phyloP scores from a whole-genome alignment of 768 basidiomycete species.

The Termitomyces sp. region DNA sequence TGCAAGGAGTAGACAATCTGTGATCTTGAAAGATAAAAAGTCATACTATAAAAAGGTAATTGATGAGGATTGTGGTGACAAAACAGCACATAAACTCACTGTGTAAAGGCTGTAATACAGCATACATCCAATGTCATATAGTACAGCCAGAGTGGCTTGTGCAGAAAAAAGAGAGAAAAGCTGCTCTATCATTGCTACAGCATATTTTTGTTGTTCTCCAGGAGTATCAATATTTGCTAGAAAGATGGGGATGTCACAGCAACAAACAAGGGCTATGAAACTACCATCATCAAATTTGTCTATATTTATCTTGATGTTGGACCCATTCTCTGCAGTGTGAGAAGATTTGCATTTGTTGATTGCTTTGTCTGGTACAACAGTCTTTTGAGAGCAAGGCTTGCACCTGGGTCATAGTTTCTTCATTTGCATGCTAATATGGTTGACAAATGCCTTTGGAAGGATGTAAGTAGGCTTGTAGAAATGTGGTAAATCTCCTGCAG shows the following conservation, averaged over 20 bases:
- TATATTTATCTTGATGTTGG: no score
- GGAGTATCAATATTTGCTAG: no score
- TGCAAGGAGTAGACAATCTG: neutral
- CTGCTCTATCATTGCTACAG: no score
- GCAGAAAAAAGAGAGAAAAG: neutral
- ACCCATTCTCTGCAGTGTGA: no score
- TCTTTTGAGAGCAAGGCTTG: neutral
- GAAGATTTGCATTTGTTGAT: no score
- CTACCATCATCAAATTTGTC: no score
- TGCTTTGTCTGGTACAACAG: neutral
- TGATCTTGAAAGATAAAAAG: neutral
- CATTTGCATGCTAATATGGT: constrained; percentile 24
- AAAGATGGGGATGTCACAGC: no score
- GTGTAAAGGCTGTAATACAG: neutral
- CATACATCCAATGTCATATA: neutral
- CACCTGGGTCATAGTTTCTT: constrained; percentile 15
- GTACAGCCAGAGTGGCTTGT: neutral
- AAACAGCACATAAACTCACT: neutral
- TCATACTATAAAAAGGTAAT: neutral
- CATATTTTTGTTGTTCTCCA: no score
- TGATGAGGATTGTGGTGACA: neutral
- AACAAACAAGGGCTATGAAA: no score
- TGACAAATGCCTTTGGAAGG: constrained; percentile 29
- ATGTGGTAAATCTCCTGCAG: constrained; percentile 11
- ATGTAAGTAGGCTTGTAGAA: constrained; percentile 14